Evolutionary conservation across 495 filamentous ascomycete species (phyloP).

Genomic region (Neurospora cerealis): DNA sequence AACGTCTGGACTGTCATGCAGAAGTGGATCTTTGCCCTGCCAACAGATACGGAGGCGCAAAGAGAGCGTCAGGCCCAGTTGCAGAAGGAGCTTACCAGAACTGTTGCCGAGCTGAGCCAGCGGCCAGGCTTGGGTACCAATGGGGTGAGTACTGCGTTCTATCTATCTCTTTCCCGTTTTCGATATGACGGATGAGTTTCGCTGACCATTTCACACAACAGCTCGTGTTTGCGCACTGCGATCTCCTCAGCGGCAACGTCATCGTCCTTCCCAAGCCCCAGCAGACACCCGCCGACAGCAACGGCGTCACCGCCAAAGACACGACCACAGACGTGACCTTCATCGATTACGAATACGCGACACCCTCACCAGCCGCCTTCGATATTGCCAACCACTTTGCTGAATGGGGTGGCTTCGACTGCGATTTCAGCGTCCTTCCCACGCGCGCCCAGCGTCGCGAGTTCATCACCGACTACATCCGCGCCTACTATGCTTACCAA

Average conservation of each 20-base stretch:
- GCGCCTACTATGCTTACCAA: constrained; percentile 52
- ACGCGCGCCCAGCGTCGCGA: constrained; percentile 65
- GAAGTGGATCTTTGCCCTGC: constrained; percentile 87
- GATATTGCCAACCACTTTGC: constrained; percentile 99
- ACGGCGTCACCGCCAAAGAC: constrained; percentile 14
- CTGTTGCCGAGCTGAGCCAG: constrained; percentile 60
- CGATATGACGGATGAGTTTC: not conserved
- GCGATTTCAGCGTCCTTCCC: constrained; percentile 77
- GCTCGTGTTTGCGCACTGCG: constrained; percentile 91
- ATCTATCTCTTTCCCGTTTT: constrained; percentile 1
- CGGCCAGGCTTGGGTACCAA: constrained; percentile 60
- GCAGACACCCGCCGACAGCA: constrained; percentile 15
- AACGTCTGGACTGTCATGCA: constrained; percentile 92
- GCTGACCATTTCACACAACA: constrained; percentile 26
- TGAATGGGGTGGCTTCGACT: constrained; percentile 96
- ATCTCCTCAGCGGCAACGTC: constrained; percentile 89
- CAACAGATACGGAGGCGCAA: constrained; percentile 57
- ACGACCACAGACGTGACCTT: constrained; percentile 57
- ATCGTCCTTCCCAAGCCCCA: constrained; percentile 59
- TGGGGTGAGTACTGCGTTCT: constrained; percentile 45
- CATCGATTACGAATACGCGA: constrained; percentile 97
- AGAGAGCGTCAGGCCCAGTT: constrained; percentile 52
- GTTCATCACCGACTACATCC: constrained; percentile 77
- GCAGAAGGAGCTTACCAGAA: constrained; percentile 61
- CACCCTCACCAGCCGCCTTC: constrained; percentile 91